Evolutionary conservation across 2,329 filamentous ascomycete genomes (phyloP), one percentile per base, ranked within the genome.

Genomic region (Fusarium sp.): DNA sequence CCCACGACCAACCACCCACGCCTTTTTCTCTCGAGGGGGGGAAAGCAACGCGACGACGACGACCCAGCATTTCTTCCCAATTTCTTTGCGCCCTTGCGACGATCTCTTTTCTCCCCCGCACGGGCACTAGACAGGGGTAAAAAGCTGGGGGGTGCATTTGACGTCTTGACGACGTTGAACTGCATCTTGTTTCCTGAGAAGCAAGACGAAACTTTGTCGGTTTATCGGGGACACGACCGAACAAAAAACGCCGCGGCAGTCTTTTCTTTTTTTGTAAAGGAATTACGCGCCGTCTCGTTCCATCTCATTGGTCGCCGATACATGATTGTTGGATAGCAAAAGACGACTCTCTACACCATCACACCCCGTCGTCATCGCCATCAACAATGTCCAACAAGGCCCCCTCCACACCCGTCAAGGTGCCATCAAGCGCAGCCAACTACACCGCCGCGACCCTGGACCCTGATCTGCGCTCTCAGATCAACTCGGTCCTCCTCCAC

Each of bases 371-470:
- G 57, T 47, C 27, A 52, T 37, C 58, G 27, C 58, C 22, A 43
- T 65, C 68, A 65, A 65, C 60, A 66, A 87, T 87, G 85, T 85
- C 86, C 70, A 85, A 84, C 76, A 85, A 85, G 77, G 63, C 79
- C 63, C 84, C 87, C 38, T 85, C 88, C 33, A 89, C 89, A 25
- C 89, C 90, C 6, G 88, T 90, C 76, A 91, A 91, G 79, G 88
- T 92, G 58, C 88, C 90, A 15, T 82, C 87, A 8, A 87, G 88
- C 35, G 89, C 89, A n/a, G 85, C 89, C 4, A 88, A 85, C 75
- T 90, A 92, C 81, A 89, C 89, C 17, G 84, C 88, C 59, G 89
- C 89, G 7, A 92, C 89, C 10, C 86, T 90, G 66, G 90, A 92
- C 75, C 85, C 88, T 8, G 90, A 92, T 67, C 81, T 92, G 66